These are phyloP conservation scores for Dinochytrium kinnereticum DNA, from an alignment of 371 early-diverging fungal species.

Conservation along the genomic window DNA sequence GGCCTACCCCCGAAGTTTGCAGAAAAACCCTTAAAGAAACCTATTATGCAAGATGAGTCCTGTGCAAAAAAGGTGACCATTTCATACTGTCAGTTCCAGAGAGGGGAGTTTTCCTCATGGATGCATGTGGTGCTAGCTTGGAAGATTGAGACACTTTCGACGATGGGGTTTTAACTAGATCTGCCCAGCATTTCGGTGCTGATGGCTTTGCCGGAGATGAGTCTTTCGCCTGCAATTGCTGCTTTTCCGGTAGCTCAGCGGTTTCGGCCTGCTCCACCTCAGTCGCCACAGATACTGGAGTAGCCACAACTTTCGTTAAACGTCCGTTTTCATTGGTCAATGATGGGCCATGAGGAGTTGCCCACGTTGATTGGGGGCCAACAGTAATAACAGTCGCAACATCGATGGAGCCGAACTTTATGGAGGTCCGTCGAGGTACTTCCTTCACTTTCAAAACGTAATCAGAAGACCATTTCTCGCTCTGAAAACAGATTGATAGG, in stretches of 20 bases:
- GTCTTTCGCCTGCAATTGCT: too few species aligned
- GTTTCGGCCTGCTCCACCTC: too few species aligned
- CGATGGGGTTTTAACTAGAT: conserved; percentile 25
- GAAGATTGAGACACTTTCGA: too few species aligned
- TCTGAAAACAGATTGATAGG: neutral
- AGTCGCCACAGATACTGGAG: too few species aligned
- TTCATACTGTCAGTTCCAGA: conserved; percentile 5
- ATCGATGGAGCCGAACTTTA: too few species aligned
- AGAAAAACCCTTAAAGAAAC: conserved; percentile 18
- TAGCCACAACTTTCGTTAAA: too few species aligned
- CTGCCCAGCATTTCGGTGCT: conserved; percentile 24
- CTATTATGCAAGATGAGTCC: neutral
- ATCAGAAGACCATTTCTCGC: conserved; percentile 12
- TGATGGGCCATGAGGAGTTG: too few species aligned
- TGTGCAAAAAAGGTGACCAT: neutral
- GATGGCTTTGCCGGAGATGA: neutral
- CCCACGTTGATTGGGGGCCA: too few species aligned
- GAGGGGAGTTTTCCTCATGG: neutral
- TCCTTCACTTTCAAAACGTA: neutral
- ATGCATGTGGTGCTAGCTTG: neutral
- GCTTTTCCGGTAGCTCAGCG: too few species aligned
- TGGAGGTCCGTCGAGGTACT: too few species aligned
- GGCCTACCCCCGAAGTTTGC: conserved; percentile 41
- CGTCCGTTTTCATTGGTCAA: too few species aligned
- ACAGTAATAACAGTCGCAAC: too few species aligned